Evolutionary conservation across 2,329 filamentous ascomycete genomes (phyloP), one percentile per base, ranked within the genome.

Genomic region (Ophiostoma populinum): DNA sequence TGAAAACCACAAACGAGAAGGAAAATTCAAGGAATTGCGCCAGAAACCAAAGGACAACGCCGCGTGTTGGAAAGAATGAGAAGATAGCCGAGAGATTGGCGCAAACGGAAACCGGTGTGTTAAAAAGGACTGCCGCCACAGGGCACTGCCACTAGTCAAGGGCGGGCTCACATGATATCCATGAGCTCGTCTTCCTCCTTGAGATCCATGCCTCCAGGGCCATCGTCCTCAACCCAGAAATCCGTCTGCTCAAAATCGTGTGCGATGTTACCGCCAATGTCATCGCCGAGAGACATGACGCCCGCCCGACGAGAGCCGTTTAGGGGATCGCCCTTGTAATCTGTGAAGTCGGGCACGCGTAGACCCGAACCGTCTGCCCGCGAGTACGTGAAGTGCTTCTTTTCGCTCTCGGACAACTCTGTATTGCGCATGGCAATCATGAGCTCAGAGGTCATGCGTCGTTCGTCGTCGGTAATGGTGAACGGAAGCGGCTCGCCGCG

Each of bases 401-500:
- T 40, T 26, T 46, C 43, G 17, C 40, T 42, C 12, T 44, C 42
- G 7, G 41, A 43, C 7, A 67, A 75, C 22, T 65, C 66, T 44
- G 85, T 90, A 63, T 79, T 86, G 52, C 78, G 65, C 50, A 94
- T 71, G 13, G 87, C 80, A 48, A 92, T 82, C 52, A 85, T 67
- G 32, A 95, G 71, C 55, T 98, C 90, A 2, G 80, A 83, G 43
- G 86, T 81, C 90, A 98, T 95, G 27, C 90, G 80, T 53, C 77
- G 78, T 62, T 95, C 87, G 37, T 95, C 90, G 44, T 98, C 90
- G 2, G 76, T 83, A 44, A 80, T 64, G 48, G 85, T 76, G 48
- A 90, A 86, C 1, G 83, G 81, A 55, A 81, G 80, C 11, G 66
- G 67, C 7, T 77, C 77, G 28, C 82, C 82, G 11, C 86, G 64